Conservation (phyloP, 306 rosid genomes). For the Glycine soja region DNA sequence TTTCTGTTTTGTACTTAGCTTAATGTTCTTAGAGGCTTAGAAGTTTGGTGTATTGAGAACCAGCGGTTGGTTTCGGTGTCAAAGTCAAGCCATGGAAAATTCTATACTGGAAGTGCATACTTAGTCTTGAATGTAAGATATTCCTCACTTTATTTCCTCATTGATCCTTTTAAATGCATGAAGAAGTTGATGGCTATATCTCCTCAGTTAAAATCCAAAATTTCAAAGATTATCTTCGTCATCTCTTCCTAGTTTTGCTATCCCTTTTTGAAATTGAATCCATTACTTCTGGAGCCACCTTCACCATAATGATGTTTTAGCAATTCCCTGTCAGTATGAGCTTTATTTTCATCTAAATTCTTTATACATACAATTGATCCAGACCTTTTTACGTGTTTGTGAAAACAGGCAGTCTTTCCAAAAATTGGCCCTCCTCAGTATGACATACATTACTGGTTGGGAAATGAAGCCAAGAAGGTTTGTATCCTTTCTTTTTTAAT, state of each 20-base stretch:
- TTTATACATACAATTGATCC: constrained; percentile 36
- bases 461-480: constrained; percentile 77
- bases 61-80: constrained; percentile 67
- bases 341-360: constrained; percentile 24
- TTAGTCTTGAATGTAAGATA: constrained; percentile 80
- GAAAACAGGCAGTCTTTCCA: constrained; percentile 72
- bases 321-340: constrained; percentile 29
- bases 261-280: constrained; percentile 33
- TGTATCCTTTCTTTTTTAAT: constrained; percentile 28
- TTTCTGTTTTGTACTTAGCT: constrained; percentile 60
- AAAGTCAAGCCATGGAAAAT: constrained; percentile 71
- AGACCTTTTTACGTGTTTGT: constrained; percentile 49
- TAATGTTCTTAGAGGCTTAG: constrained; percentile 71
- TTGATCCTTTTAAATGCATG: constrained; percentile 30
- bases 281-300: constrained; percentile 23
- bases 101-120: constrained; percentile 89
- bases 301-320: constrained; percentile 34
- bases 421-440: constrained; percentile 74
- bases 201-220: constrained; percentile 22
- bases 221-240: constrained; percentile 23
- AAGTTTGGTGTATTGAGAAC: constrained; percentile 92
- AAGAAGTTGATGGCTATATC: constrained; percentile 14
- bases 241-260: constrained; percentile 26
- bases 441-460: constrained; percentile 91
- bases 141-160: constrained; percentile 41